These are phyloP conservation scores for Neurospora sublineolata DNA, from an alignment of 495 filamentous ascomycete genomes.

Conservation along the genomic window DNA sequence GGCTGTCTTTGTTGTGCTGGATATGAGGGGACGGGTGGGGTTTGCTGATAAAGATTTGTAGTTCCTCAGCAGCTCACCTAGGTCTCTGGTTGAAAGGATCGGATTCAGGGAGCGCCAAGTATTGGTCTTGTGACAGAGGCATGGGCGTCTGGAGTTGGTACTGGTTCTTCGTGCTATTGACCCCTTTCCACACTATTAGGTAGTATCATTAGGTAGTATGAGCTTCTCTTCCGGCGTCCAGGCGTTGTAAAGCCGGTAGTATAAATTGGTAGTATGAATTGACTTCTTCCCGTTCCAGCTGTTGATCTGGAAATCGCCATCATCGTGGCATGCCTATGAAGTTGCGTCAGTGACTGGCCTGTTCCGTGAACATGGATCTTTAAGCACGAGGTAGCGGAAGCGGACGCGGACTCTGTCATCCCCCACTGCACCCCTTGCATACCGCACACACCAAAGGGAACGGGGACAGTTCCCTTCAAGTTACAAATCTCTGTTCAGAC, in stretches of 20 bases:
- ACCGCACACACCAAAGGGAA: not conserved
- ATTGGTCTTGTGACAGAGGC: not conserved
- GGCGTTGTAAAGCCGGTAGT: not conserved
- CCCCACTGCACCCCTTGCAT: not conserved
- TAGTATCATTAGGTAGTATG: not conserved
- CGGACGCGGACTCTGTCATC: not conserved
- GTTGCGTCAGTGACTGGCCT: not conserved
- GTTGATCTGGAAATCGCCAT: not conserved
- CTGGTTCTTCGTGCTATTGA: not conserved
- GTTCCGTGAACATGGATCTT: not conserved
- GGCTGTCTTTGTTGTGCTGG: constrained; percentile 63
- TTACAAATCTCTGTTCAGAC: not conserved
- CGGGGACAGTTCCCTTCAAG: not conserved
- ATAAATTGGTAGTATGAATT: not conserved
- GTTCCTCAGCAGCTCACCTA: not conserved
- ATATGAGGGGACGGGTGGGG: constrained; percentile 57
- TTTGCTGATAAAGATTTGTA: constrained; percentile 42
- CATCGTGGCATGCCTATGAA: not conserved
- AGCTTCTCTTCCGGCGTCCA: not conserved
- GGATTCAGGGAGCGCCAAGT: not conserved
- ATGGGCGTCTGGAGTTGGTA: not conserved
- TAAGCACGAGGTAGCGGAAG: not conserved
- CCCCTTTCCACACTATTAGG: not conserved
- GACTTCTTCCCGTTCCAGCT: not conserved
- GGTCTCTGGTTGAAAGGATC: not conserved